A percentile compares a stretch with the other conserved stretches of the same genome.
phyloP scores from a whole-genome alignment of 495 filamentous ascomycete species.

The Daldinia childiae region DNA sequence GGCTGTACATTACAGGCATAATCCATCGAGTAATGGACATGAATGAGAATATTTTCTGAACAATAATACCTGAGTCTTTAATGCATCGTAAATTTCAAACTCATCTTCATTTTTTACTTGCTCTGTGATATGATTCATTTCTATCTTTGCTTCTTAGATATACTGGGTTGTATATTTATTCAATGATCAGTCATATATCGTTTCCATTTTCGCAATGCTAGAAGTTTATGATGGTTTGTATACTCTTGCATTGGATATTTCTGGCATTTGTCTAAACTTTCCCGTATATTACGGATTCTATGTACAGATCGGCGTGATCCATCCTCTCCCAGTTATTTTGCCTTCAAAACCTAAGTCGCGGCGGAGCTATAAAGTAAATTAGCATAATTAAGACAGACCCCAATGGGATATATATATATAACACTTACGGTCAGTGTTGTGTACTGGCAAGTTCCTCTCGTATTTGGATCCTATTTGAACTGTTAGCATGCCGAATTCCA shows the following conservation, averaged over 20 bases:
- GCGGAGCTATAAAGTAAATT: constrained; percentile 49
- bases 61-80: constrained; percentile 13
- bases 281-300: constrained; percentile 37
- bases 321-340: constrained; percentile 22
- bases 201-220: background rate
- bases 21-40: constrained; percentile 74
- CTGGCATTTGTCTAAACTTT: constrained; percentile 4
- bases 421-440: constrained; percentile 82
- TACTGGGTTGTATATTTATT: background rate
- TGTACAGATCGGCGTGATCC: constrained; percentile 34
- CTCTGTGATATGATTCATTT: background rate
- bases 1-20: constrained; percentile 85
- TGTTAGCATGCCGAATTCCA: constrained; percentile 22
- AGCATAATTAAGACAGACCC: constrained; percentile 24
- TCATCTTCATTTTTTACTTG: background rate
- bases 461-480: constrained; percentile 82
- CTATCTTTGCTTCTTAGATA: too few relatives aligned
- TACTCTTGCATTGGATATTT: background rate
- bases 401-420: background rate
- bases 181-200: background rate
- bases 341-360: constrained; percentile 56
- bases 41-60: constrained; percentile 63
- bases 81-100: background rate
- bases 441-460: constrained; percentile 88
- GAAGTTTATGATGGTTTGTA: background rate